Conservation (phyloP, 257 asterid species). For the Plectranthus barbatus region DNA sequence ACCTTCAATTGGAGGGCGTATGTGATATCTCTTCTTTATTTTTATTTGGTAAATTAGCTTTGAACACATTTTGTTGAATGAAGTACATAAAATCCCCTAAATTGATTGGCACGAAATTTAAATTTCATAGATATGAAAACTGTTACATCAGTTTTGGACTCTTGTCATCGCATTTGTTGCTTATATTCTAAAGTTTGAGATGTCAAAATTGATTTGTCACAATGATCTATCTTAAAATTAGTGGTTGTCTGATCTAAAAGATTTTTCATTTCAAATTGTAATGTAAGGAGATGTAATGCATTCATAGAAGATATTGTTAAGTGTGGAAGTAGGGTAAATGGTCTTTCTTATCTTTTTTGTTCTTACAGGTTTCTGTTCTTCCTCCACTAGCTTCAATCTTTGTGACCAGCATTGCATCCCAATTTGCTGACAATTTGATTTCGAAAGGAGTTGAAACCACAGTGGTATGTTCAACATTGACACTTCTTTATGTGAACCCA, state of each 20-base stretch:
- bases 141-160: no score
- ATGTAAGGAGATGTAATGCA: no score
- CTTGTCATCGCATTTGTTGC: no score
- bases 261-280: no score
- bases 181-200: no score
- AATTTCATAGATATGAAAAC: neutral
- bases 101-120: neutral
- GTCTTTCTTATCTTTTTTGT: neutral
- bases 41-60: neutral
- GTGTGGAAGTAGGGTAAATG: no score
- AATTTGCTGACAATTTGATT: constrained; percentile 79
- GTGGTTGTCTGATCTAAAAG: no score
- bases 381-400: constrained; percentile 96
- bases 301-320: no score
- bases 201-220: no score
- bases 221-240: no score
- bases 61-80: neutral
- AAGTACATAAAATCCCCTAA: neutral
- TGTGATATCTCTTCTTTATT: neutral
- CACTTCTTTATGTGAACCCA: neutral
- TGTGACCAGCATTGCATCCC: constrained; percentile 81
- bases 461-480: constrained; percentile 38
- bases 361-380: constrained; percentile 83
- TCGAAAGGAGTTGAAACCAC: constrained; percentile 83
- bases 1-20: neutral